phyloP scores from a whole-genome alignment of 768 basidiomycete genomes.

The Gloeophyllum trabeum region DNA sequence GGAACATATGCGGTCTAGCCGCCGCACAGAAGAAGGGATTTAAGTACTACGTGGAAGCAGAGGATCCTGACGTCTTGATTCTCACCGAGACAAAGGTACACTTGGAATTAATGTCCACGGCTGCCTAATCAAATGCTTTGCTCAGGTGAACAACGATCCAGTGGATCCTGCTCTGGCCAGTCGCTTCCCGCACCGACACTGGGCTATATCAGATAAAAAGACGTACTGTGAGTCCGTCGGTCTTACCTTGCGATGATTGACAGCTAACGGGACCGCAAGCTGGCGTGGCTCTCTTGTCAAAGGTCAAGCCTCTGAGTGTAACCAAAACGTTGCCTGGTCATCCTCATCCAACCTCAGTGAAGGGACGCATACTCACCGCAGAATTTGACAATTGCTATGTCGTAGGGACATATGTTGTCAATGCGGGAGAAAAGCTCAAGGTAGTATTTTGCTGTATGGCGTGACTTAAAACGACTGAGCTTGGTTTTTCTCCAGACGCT shows the following conservation, averaged over 20 bases:
- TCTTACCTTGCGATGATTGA: too few species aligned
- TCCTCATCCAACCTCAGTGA: conserved; percentile 48
- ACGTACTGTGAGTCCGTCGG: conserved; percentile 52
- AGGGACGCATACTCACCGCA: conserved; percentile 74
- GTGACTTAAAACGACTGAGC: too few species aligned
- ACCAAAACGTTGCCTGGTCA: conserved; percentile 64
- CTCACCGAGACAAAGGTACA: conserved; percentile 79
- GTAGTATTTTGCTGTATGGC: conserved; percentile 20
- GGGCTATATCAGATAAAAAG: conserved; percentile 73
- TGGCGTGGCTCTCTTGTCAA: conserved; percentile 75
- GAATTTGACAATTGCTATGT: conserved; percentile 65
- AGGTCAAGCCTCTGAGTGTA: conserved; percentile 58
- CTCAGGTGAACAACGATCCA: conserved; percentile 61
- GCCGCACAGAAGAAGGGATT: conserved; percentile 82
- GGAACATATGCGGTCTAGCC: conserved; percentile 76
- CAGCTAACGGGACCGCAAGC: conserved; percentile 27
- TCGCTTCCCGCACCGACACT: conserved; percentile 62
- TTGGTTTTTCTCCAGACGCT: conserved; percentile 43
- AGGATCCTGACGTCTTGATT: conserved; percentile 76
- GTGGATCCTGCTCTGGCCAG: conserved; percentile 42
- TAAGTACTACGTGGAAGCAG: conserved; percentile 71
- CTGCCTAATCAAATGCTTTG: not conserved
- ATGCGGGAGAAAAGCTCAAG: conserved; percentile 72
- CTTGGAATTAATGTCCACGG: not conserved
- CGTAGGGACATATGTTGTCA: conserved; percentile 76